Conservation (phyloP, 2,329 filamentous ascomycete genomes). For the Lasiodiplodia citricola region DNA sequence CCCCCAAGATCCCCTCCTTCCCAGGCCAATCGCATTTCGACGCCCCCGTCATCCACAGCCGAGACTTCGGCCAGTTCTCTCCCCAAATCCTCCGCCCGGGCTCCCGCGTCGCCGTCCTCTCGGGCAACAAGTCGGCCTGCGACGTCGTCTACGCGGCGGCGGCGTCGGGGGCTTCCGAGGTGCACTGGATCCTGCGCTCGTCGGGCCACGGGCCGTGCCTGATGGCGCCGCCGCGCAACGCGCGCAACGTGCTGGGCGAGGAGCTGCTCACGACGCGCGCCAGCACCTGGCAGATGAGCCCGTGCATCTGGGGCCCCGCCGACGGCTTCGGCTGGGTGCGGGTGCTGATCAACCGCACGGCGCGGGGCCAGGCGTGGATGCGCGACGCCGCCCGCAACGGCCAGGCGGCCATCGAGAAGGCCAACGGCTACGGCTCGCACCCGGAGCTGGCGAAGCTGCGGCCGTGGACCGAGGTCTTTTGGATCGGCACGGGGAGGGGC, state of each 20-base stretch:
- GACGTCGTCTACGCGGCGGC: constrained; percentile 64
- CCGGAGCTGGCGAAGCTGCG: constrained; percentile 48
- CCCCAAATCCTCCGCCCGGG: constrained; percentile 43
- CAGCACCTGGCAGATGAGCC: constrained; percentile 72
- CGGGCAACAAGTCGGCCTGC: constrained; percentile 67
- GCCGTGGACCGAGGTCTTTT: constrained; percentile 52
- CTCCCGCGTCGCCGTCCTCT: constrained; percentile 59
- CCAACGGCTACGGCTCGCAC: constrained; percentile 53
- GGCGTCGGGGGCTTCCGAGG: constrained; percentile 49
- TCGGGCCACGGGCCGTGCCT: constrained; percentile 64
- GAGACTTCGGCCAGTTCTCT: constrained; percentile 54
- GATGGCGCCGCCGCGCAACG: constrained; percentile 66
- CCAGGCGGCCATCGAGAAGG: constrained; percentile 57
- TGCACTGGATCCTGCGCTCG: constrained; percentile 63
- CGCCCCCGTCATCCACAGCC: constrained; percentile 62
- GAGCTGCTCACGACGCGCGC: constrained; percentile 70
- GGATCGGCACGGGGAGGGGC: constrained; percentile 61
- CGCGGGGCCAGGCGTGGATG: constrained; percentile 61
- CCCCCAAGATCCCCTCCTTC: constrained; percentile 61
- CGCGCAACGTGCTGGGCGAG: constrained; percentile 70
- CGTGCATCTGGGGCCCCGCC: constrained; percentile 72
- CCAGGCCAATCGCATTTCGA: constrained; percentile 57
- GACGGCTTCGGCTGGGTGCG: constrained; percentile 64
- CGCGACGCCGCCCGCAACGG: constrained; percentile 63
- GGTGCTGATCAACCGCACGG: constrained; percentile 62